phyloP scores from a whole-genome alignment of 345 rosid species.

The Microcos paniculata region DNA sequence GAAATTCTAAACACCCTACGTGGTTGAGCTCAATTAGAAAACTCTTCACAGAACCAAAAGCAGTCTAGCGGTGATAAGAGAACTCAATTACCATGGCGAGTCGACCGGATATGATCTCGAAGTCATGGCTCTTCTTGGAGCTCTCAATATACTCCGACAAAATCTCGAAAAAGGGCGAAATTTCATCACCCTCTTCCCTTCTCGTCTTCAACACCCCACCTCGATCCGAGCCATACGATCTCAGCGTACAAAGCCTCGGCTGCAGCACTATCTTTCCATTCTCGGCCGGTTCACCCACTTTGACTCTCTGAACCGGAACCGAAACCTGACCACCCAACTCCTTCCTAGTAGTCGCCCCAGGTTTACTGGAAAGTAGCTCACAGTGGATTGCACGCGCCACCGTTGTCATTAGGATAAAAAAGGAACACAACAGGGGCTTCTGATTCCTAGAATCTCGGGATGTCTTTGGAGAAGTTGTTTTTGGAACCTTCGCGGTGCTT shows the following conservation, averaged over 20 bases:
- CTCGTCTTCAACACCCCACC: constrained; percentile 39
- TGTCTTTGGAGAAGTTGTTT: not conserved
- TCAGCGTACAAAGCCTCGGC: constrained; percentile 80
- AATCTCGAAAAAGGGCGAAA: constrained; percentile 66
- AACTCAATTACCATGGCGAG: constrained; percentile 67
- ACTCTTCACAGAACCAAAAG: not conserved
- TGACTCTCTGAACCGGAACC: constrained; percentile 34
- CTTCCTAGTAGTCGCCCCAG: not conserved
- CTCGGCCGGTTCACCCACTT: constrained; percentile 29
- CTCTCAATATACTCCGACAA: constrained; percentile 88
- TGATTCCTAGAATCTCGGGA: not conserved
- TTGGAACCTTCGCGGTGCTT: not conserved
- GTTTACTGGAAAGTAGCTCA: constrained; percentile 7
- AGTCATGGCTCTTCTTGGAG: constrained; percentile 80
- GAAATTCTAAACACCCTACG: not conserved
- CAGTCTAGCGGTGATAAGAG: not conserved
- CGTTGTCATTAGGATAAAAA: not conserved
- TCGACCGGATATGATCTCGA: constrained; percentile 89
- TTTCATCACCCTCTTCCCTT: constrained; percentile 40
- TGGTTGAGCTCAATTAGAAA: not conserved
- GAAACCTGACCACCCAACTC: not conserved
- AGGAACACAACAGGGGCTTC: no score
- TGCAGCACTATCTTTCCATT: constrained; percentile 70
- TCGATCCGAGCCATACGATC: constrained; percentile 77
- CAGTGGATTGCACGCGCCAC: constrained; percentile 13